phyloP scores from a whole-genome alignment of 257 asterid genomes.

The Phtheirospermum japonicum region DNA sequence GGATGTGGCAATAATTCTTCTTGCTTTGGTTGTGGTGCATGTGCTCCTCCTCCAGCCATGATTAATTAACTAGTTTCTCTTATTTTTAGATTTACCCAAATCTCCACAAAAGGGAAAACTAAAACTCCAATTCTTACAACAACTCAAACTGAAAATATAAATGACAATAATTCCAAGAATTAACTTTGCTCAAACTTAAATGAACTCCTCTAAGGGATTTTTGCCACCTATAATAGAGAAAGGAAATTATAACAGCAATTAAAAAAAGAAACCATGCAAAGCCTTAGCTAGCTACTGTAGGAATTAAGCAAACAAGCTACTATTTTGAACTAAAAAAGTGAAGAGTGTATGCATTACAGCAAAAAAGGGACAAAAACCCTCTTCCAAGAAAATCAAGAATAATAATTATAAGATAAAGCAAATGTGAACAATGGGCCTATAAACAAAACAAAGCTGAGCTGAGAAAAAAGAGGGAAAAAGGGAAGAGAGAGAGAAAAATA shows the following conservation, averaged over 20 bases:
- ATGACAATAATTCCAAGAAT: not conserved
- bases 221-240: no score
- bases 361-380: slow-evolving; percentile 22
- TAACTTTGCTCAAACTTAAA: no score
- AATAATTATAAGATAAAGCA: slow-evolving; percentile 34
- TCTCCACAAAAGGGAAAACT: not conserved
- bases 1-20: slow-evolving; percentile 79
- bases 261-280: no score
- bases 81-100: not conserved
- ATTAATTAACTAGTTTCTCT: not conserved
- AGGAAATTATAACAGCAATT: slow-evolving; percentile 31
- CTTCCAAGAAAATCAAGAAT: slow-evolving; percentile 24
- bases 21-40: slow-evolving; percentile 76
- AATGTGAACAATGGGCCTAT: slow-evolving; percentile 43
- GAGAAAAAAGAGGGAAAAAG: no score
- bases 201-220: no score
- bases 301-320: not conserved
- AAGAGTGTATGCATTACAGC: no score
- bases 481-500: slow-evolving; percentile 17
- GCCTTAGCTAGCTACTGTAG: not conserved
- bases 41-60: slow-evolving; percentile 77
- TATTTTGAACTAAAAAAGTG: no score
- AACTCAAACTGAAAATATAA: not conserved
- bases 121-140: not conserved
- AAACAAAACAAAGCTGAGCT: no score